Evolutionary conservation across 192 early-diverging fungal genomes (phyloP), one percentile per base, ranked within the genome.

Genomic region (Cladochytrium replicatum): DNA sequence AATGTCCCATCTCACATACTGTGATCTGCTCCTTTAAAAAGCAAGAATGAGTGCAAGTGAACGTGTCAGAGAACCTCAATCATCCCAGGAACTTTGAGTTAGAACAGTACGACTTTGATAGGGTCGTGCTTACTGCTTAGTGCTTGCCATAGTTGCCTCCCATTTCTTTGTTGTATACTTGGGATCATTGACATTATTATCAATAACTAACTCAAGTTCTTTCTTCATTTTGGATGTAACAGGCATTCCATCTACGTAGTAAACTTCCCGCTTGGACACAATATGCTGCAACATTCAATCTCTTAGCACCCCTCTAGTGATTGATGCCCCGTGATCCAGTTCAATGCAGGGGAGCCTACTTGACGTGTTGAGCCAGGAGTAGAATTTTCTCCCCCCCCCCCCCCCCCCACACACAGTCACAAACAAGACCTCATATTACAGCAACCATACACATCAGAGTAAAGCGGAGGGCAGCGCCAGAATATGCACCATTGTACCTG

Each of bases 111-210:
- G 27, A 75, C 64, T 39, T 75, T 64, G 25, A 78, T 59, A 26
- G 69, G 72, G 52, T 78, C 75, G n/a, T 39, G 54, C 32, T n/a
- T n/a, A n/a, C n/a, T n/a, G n/a, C n/a, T 68, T 69, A 0, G 9
- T n/a, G 7, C 23, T 30, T 8, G 26, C 19, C 2, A 27, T 15
- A 4, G 22, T 3, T 0, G 28, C 42, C 32, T 72, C 72, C 66
- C 69, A 73, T 1, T 29, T 28, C 42, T 64, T 52, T 13, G 11
- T 11, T n/a, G 43, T 46, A 22, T 8, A 24, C 26, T 51, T 42
- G 8, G 41, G 58, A 13, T 61, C 47, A 41, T 58, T 51, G 24
- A 43, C 32, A 50, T 48, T 22, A 11, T 26, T 27, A 19, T 25
- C 41, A 7, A 37, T 9, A 8, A 13, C 13, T 6, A 46, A 39